These are phyloP conservation scores for Iris pallida DNA, from an alignment of 116 monocot genomes.

Conservation along the genomic window DNA sequence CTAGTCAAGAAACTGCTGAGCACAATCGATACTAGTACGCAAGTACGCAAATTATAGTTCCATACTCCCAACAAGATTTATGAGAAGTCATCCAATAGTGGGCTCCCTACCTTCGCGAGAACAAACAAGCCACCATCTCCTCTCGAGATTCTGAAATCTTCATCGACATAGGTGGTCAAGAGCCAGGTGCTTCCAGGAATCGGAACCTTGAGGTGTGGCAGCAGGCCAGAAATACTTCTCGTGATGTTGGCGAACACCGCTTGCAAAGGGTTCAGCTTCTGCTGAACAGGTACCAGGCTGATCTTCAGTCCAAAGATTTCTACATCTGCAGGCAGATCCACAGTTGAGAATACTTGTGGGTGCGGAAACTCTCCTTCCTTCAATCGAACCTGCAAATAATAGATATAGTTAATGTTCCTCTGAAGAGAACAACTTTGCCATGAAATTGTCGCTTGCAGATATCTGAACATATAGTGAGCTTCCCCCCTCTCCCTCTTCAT, in stretches of 20 bases:
- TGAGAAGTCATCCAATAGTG: constrained; percentile 46
- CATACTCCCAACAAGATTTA: constrained; percentile 10
- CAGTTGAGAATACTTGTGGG: constrained; percentile 48
- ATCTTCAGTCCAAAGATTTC: constrained; percentile 65
- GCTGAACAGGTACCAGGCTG: constrained; percentile 41
- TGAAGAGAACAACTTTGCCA: too few relatives aligned
- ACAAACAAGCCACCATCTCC: constrained; percentile 61
- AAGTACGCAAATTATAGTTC: too few relatives aligned
- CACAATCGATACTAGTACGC: too few relatives aligned
- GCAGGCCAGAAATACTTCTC: constrained; percentile 51
- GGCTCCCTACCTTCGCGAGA: constrained; percentile 69
- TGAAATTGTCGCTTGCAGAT: too few relatives aligned
- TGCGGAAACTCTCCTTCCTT: constrained; percentile 61
- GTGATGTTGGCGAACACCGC: constrained; percentile 37
- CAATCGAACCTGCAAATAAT: constrained; percentile 50
- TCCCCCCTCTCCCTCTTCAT: too few relatives aligned
- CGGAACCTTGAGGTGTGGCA: constrained; percentile 56
- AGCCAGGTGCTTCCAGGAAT: constrained; percentile 57
- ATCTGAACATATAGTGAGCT: too few relatives aligned
- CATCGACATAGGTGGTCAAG: constrained; percentile 42
- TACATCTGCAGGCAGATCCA: constrained; percentile 46
- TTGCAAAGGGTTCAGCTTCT: constrained; percentile 46
- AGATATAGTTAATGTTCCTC: too few relatives aligned
- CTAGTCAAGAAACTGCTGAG: too few relatives aligned
- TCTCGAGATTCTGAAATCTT: constrained; percentile 55